Conservation (phyloP, 768 basidiomycete genomes). For the Hypholoma sublateritium region DNA sequence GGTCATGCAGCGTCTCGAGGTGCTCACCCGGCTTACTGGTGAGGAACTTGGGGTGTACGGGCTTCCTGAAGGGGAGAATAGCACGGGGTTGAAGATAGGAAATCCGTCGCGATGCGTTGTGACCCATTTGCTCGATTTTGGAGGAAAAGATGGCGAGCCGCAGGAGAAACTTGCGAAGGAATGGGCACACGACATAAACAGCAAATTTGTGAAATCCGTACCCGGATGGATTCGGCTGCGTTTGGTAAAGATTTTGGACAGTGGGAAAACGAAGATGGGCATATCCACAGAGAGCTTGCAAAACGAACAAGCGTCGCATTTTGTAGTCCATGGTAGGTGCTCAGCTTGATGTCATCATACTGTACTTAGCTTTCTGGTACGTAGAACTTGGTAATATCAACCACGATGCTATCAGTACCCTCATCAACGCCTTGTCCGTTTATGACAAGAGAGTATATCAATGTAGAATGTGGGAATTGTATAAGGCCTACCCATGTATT, state of each 20-base stretch:
- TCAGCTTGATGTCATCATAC: background rate
- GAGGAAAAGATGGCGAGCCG: background rate
- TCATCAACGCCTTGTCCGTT: background rate
- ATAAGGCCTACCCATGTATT: constrained; percentile 47
- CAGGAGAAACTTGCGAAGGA: constrained; percentile 4
- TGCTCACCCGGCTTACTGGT: constrained; percentile 43
- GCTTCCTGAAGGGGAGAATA: background rate
- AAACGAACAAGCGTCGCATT: constrained; percentile 35
- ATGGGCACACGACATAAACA: constrained; percentile 24
- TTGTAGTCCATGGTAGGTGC: constrained; percentile 40
- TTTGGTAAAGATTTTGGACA: constrained; percentile 39
- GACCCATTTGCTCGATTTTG: constrained; percentile 11
- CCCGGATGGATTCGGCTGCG: constrained; percentile 41
- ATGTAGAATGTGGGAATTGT: constrained; percentile 40
- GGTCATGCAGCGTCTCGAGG: constrained; percentile 40
- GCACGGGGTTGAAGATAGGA: constrained; percentile 13
- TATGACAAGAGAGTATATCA: constrained; percentile 12
- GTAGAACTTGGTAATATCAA: constrained; percentile 15
- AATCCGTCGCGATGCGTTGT: constrained; percentile 11
- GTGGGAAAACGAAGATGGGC: constrained; percentile 33
- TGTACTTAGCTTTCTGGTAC: background rate
- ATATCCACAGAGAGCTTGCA: constrained; percentile 22
- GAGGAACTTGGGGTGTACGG: constrained; percentile 15
- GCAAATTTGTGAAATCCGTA: constrained; percentile 11
- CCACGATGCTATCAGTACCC: background rate